A percentile compares a stretch with the other conserved stretches of the same genome.
phyloP scores from a whole-genome alignment of 345 rosid genomes.

The Psidium guajava region DNA sequence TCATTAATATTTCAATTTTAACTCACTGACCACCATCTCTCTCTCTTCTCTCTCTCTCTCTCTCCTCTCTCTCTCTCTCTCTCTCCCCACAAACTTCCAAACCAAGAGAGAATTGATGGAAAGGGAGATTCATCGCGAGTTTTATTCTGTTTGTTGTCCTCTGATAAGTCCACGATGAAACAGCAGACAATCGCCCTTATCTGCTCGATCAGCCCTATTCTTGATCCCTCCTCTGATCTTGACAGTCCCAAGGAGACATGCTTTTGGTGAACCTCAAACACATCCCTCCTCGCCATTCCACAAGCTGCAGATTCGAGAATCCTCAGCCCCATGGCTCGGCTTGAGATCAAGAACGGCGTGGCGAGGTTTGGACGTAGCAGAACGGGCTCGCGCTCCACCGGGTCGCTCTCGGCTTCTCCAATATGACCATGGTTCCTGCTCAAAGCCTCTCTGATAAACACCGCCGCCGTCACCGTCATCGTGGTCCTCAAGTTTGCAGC shows the following conservation, averaged over 20 bases:
- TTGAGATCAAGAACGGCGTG: slow-evolving; percentile 2
- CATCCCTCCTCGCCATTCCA: not conserved
- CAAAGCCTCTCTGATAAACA: slow-evolving; percentile 23
- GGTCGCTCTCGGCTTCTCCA: slow-evolving; percentile 15
- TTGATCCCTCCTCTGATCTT: not conserved
- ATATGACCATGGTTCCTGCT: slow-evolving; percentile 68
- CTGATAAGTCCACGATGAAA: not conserved
- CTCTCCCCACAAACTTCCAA: slow-evolving; percentile 68
- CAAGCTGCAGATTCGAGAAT: not conserved
- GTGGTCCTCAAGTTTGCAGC: not conserved
- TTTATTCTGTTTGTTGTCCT: slow-evolving; percentile 28
- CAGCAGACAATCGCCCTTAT: not conserved
- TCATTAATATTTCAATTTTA: slow-evolving; percentile 15
- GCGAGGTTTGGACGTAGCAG: not conserved
- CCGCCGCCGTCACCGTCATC: not conserved
- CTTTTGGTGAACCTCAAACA: not conserved
- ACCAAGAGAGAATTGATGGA: slow-evolving; percentile 74
- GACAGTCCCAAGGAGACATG: not conserved
- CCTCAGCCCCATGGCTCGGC: slow-evolving; percentile 28
- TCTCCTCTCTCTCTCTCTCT: slow-evolving; percentile 6
- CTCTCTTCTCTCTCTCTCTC: slow-evolving; percentile 2
- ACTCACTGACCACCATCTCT: slow-evolving; percentile 40
- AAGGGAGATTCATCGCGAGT: slow-evolving; percentile 49
- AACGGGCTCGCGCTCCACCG: not conserved
- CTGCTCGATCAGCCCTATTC: not conserved